Evolutionary conservation across 441 rosid species (phyloP).

Genomic region (Brassica hybrid): DNA sequence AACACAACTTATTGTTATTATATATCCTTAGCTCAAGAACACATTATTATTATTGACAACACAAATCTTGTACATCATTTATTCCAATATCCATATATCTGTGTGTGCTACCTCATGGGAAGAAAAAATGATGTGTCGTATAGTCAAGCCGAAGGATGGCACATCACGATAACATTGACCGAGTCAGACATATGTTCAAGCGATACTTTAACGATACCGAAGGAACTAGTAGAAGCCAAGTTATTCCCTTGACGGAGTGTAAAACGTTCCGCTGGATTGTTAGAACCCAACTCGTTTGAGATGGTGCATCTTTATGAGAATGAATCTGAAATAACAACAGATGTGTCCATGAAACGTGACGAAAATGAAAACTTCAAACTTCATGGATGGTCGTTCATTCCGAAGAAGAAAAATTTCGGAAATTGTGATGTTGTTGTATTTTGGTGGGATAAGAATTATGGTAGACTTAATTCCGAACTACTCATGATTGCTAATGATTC

Average conservation of each 20-base stretch:
- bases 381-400: background rate
- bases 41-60: too few species aligned
- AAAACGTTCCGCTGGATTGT: background rate
- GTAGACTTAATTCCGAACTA: background rate
- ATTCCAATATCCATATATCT: too few species aligned
- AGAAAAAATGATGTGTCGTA: too few species aligned
- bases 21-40: too few species aligned
- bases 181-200: background rate
- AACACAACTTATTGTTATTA: too few species aligned
- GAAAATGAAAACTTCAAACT: background rate
- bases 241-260: background rate
- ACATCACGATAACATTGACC: background rate
- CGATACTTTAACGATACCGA: background rate
- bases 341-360: background rate
- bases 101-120: too few species aligned
- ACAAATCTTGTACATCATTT: too few species aligned
- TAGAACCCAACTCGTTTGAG: too few species aligned
- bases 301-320: too few species aligned
- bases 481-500: background rate
- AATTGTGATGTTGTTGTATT: background rate
- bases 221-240: background rate
- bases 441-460: background rate
- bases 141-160: background rate
- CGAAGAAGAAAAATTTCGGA: background rate
- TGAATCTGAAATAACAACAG: too few species aligned